Percentiles rank a stretch among this genome's conserved stretches.
These are phyloP conservation scores for Fagopyrum tataricum DNA, from an alignment of 148 eudicot species.

Conservation along the genomic window DNA sequence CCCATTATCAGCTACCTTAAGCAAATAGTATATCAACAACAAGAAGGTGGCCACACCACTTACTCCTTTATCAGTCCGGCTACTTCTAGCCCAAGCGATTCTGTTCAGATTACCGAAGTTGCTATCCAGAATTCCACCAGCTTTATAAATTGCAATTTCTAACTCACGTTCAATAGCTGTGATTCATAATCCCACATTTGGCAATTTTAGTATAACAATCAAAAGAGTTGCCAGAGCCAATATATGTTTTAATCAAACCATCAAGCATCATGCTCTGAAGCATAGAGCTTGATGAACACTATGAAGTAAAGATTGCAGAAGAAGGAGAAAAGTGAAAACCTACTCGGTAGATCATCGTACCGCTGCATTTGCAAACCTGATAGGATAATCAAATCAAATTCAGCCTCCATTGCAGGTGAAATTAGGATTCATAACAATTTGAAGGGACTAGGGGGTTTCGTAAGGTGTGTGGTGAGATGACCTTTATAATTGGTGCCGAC, in stretches of 20 bases:
- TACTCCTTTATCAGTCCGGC: conserved; percentile 94
- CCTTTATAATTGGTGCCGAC: conserved; percentile 82
- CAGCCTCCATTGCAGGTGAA: not conserved
- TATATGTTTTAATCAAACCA: not conserved
- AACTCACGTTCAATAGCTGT: conserved; percentile 82
- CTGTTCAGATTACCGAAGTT: conserved; percentile 73
- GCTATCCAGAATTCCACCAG: conserved; percentile 77
- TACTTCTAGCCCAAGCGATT: conserved; percentile 85
- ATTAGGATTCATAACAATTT: not conserved
- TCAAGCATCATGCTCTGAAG: not conserved
- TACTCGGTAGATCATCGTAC: conserved; percentile 56
- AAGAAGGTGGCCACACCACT: conserved; percentile 16
- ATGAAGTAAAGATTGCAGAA: not conserved
- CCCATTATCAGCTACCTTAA: not conserved
- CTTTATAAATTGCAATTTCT: conserved; percentile 74
- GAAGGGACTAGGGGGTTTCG: not conserved
- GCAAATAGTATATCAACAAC: not conserved
- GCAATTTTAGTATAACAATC: conserved; percentile 20
- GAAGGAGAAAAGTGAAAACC: conserved; percentile 14
- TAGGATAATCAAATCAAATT: not conserved
- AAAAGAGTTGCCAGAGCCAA: not conserved
- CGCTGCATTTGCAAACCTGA: conserved; percentile 75
- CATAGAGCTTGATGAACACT: not conserved
- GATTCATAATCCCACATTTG: conserved; percentile 19
- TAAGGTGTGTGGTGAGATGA: conserved; percentile 7